Evolutionary conservation across 805 yeast species (phyloP).

Genomic region (Kodamaea sagamina): DNA sequence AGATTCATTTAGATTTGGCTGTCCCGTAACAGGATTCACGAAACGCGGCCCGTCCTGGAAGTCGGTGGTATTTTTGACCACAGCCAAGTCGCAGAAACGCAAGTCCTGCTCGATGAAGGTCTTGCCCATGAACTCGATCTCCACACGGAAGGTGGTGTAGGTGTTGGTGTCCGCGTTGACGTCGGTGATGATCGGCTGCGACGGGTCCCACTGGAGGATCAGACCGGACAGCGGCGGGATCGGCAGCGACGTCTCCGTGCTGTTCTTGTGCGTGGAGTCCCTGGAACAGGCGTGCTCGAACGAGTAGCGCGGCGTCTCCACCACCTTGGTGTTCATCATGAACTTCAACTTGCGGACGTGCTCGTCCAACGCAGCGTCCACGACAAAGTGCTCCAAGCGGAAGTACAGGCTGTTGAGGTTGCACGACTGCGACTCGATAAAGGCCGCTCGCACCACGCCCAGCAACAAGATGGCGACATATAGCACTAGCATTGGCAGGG

Average conservation of each 20-base stretch:
- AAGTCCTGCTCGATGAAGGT: slow-evolving; percentile 39
- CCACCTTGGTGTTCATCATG: slow-evolving; percentile 36
- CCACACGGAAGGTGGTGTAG: slow-evolving; percentile 51
- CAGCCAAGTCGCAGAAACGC: slow-evolving; percentile 45
- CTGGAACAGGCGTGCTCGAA: neutral
- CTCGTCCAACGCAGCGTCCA: slow-evolving; percentile 39
- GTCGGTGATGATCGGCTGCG: slow-evolving; percentile 35
- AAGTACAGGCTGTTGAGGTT: slow-evolving; percentile 9
- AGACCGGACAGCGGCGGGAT: neutral
- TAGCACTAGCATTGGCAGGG: slow-evolving; percentile 1
- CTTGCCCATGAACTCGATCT: slow-evolving; percentile 46
- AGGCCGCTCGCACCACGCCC: slow-evolving; percentile 19
- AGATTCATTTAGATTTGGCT: slow-evolving; percentile 4
- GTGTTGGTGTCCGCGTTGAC: slow-evolving; percentile 47
- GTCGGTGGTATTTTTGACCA: slow-evolving; percentile 38
- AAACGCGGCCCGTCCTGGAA: slow-evolving; percentile 31
- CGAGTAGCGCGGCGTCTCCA: slow-evolving; percentile 10
- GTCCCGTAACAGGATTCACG: slow-evolving; percentile 10
- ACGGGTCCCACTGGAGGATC: neutral
- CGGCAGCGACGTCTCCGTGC: neutral
- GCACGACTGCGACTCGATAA: slow-evolving; percentile 26
- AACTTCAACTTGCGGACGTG: slow-evolving; percentile 32
- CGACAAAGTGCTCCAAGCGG: slow-evolving; percentile 28
- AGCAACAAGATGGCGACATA: no score
- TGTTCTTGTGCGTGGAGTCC: neutral